Conservation (phyloP, 2,329 filamentous ascomycete genomes). For the Ceratocystiopsis sp. region DNA sequence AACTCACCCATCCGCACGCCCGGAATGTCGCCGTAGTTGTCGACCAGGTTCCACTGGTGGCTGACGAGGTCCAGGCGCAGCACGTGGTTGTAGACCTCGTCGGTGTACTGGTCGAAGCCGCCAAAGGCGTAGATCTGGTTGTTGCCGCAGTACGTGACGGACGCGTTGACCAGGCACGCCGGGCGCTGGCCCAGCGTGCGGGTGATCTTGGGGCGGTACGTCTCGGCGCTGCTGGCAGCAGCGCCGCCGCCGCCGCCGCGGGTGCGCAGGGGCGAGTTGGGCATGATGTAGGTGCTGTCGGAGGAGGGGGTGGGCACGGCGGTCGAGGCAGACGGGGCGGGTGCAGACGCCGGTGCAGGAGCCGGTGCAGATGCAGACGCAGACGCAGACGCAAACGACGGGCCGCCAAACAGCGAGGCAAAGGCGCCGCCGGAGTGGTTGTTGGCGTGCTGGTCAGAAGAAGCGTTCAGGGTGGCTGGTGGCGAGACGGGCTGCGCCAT, state of each 20-base stretch:
- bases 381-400: neutral
- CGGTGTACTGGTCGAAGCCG: constrained; percentile 95
- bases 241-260: constrained; percentile 37
- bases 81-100: constrained; percentile 98
- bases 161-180: constrained; percentile 92
- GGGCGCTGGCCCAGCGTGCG: constrained; percentile 66
- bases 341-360: neutral
- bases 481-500: constrained; percentile 6
- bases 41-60: constrained; percentile 86
- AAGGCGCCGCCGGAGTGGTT: neutral
- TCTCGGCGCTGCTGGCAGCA: constrained; percentile 40
- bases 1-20: constrained; percentile 96
- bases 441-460: too few species aligned
- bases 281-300: constrained; percentile 80
- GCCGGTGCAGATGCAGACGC: neutral
- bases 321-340: neutral
- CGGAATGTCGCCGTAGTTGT: constrained; percentile 97
- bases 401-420: constrained; percentile 5
- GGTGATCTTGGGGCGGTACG: constrained; percentile 71
- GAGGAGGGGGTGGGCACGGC: constrained; percentile 27
- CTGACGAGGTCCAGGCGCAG: constrained; percentile 72
- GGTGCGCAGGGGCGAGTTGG: constrained; percentile 59
- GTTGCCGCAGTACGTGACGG: constrained; percentile 95
- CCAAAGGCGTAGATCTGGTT: constrained; percentile 97
- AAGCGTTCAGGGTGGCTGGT: neutral